Conservation (phyloP, 1,284 basidiomycete species). For the Wallemia mellicola region DNA sequence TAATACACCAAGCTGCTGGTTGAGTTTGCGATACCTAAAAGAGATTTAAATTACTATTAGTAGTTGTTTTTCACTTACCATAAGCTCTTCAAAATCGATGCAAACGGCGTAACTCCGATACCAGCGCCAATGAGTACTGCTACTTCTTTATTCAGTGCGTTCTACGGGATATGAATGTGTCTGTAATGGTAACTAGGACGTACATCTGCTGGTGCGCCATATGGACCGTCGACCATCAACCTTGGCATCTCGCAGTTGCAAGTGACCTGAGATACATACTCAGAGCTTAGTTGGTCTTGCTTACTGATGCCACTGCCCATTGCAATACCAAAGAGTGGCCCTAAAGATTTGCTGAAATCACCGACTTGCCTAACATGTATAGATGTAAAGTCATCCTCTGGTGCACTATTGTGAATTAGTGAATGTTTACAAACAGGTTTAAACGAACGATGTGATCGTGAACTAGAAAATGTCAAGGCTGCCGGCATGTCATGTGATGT, state of each 20-base stretch:
- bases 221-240: conserved; percentile 39
- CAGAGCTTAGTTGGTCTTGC: conserved; percentile 20
- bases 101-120: conserved; percentile 60
- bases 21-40: conserved; percentile 37
- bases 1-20: conserved; percentile 37
- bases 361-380: conserved; percentile 70
- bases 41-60: background rate
- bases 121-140: conserved; percentile 62
- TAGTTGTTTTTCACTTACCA: conserved; percentile 21
- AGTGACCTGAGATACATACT: conserved; percentile 48
- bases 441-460: conserved; percentile 40
- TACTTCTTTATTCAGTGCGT: conserved; percentile 56
- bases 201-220: conserved; percentile 3
- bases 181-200: background rate
- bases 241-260: conserved; percentile 24
- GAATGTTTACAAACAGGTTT: background rate
- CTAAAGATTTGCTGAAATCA: conserved; percentile 52
- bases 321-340: conserved; percentile 44
- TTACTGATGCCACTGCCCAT: conserved; percentile 35
- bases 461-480: conserved; percentile 23
- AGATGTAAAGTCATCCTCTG: conserved; percentile 63
- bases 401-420: conserved; percentile 19
- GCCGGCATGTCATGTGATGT: conserved; percentile 2
- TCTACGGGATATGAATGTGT: conserved; percentile 17
- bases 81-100: conserved; percentile 67